Evolutionary conservation across 2,329 filamentous ascomycete species (phyloP).

Genomic region (Orbilia oligospora): DNA sequence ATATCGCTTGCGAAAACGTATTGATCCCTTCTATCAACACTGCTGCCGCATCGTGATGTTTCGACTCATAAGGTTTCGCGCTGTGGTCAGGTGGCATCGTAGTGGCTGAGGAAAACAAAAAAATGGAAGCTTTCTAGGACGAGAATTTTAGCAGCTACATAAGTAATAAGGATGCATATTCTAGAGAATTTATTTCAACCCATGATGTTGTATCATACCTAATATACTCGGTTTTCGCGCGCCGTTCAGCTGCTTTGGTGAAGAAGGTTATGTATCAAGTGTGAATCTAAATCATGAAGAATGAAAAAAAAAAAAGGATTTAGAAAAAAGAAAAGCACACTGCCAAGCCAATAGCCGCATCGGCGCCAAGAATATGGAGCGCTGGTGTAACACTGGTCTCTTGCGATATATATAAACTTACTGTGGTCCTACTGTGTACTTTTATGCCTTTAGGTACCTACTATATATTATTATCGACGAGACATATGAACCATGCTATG

Average conservation of each 20-base stretch:
- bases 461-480: no score
- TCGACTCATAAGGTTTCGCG: not conserved
- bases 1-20: constrained; percentile 28
- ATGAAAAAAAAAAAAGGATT: not conserved
- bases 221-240: not conserved
- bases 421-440: no score
- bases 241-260: not conserved
- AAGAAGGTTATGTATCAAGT: not conserved
- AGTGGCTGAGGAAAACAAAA: not conserved
- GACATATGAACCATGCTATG: no score
- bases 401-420: no score
- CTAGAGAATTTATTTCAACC: not conserved
- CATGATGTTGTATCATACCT: not conserved
- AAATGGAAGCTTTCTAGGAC: not conserved
- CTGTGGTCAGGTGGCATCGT: not conserved
- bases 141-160: not conserved
- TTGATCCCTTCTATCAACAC: constrained; percentile 16
- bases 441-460: no score
- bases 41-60: not conserved
- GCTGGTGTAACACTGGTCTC: no score
- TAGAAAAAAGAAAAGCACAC: not conserved
- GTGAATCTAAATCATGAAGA: no score
- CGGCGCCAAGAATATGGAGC: not conserved
- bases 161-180: not conserved
- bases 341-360: not conserved